These are phyloP conservation scores for Colletotrichum liaoningense DNA, from an alignment of 2,329 filamentous ascomycete genomes.

Conservation along the genomic window DNA sequence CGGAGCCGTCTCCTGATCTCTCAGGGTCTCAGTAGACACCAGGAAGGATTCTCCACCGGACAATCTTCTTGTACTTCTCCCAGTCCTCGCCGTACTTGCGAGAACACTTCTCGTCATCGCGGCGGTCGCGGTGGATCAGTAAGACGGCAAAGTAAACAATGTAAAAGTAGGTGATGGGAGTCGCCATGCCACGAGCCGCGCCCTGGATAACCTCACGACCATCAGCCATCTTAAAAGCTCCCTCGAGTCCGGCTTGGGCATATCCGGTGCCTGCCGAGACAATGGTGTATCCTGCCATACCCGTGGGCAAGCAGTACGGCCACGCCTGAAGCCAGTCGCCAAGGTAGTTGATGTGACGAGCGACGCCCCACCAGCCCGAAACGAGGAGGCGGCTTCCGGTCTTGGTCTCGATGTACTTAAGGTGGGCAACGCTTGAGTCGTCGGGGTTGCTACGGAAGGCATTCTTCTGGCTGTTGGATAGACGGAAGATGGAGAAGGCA, in stretches of 20 bases:
- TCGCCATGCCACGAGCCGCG: conserved; percentile 83
- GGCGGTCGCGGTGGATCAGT: conserved; percentile 84
- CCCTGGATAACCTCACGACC: conserved; percentile 76
- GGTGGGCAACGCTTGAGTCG: conserved; percentile 81
- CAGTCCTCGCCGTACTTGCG: conserved; percentile 94
- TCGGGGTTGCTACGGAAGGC: conserved; percentile 88
- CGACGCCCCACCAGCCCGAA: conserved; percentile 92
- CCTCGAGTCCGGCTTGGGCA: conserved; percentile 59
- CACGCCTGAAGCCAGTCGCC: conserved; percentile 96
- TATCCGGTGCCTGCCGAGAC: conserved; percentile 62
- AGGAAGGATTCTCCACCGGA: conserved; percentile 85
- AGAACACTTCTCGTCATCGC: conserved; percentile 91
- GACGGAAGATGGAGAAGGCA: conserved; percentile 93
- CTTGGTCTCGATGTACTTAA: conserved; percentile 88
- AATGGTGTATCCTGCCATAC: conserved; percentile 84
- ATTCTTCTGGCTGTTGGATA: conserved; percentile 96
- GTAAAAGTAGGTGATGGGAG: conserved; percentile 94
- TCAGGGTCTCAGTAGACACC: conserved; percentile 75
- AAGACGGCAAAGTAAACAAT: conserved; percentile 90
- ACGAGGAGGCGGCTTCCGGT: conserved; percentile 83
- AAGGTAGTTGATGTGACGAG: conserved; percentile 95
- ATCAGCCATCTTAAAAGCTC: conserved; percentile 67
- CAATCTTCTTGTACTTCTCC: conserved; percentile 86
- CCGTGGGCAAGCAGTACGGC: conserved; percentile 90
- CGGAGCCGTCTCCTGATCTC: background rate